Evolutionary conservation across 2,329 filamentous ascomycete genomes (phyloP).

Genomic region (Aspergillus novofumigatus): DNA sequence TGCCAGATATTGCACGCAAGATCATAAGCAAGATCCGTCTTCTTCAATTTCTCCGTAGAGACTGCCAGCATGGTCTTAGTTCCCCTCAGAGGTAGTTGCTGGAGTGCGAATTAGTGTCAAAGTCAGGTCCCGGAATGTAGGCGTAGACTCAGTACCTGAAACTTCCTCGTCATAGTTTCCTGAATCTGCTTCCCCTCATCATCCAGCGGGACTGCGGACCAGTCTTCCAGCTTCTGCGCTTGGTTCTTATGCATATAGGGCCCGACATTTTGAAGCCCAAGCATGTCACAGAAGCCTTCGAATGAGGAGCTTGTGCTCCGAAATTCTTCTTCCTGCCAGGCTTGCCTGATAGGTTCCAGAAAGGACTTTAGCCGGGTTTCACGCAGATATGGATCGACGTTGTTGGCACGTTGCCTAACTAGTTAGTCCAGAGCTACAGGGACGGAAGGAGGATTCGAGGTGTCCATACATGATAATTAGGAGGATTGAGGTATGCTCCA

Average conservation of each 20-base stretch:
- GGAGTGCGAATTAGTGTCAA: conserved; percentile 7
- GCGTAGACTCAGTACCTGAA: conserved; percentile 51
- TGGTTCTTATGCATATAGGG: conserved; percentile 70
- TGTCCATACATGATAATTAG: conserved; percentile 75
- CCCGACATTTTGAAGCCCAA: conserved; percentile 76
- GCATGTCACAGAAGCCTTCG: conserved; percentile 69
- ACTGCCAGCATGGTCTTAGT: conserved; percentile 92
- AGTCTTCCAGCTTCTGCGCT: conserved; percentile 74
- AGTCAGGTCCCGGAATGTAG: not conserved
- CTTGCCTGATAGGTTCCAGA: conserved; percentile 72
- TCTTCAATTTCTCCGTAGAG: conserved; percentile 83
- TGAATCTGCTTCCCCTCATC: conserved; percentile 75
- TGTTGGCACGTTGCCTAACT: conserved; percentile 70
- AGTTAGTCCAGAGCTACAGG: conserved; percentile 11
- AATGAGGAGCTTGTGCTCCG: conserved; percentile 69
- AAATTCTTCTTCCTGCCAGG: conserved; percentile 72
- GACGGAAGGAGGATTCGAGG: not conserved
- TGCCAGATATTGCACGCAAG: conserved; percentile 80
- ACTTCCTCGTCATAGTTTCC: conserved; percentile 69
- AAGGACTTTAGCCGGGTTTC: conserved; percentile 71
- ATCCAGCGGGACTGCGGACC: conserved; percentile 74
- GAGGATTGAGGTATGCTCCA: conserved; percentile 83
- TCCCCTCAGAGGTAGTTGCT: conserved; percentile 72
- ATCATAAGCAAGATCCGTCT: conserved; percentile 66
- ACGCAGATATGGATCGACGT: conserved; percentile 67